Conservation (phyloP, 176 grass and related monocot genomes). For the Rhynchospora tenuis region DNA sequence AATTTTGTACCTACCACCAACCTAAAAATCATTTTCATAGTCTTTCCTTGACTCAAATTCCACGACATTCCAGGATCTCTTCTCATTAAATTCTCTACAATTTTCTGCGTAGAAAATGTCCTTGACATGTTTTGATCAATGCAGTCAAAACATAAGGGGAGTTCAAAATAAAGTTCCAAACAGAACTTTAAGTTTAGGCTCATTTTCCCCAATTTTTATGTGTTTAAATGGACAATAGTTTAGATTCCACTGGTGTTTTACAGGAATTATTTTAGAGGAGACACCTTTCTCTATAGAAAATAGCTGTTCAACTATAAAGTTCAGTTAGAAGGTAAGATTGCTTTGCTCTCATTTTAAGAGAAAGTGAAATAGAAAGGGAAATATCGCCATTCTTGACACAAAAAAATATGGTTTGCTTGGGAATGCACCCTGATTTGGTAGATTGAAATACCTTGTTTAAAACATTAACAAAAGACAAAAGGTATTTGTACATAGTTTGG, state of each 20-base stretch:
- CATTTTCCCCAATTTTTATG: not conserved
- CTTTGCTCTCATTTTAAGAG: constrained; percentile 28
- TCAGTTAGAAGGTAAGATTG: constrained; percentile 11
- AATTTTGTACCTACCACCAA: not conserved
- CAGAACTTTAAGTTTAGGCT: not conserved
- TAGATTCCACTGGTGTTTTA: not conserved
- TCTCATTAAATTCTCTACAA: not conserved
- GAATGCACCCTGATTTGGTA: not conserved
- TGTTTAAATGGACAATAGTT: not conserved
- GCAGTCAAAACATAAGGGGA: not conserved
- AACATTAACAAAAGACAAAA: not conserved
- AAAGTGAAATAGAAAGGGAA: constrained; percentile 27
- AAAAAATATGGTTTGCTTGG: constrained; percentile 15
- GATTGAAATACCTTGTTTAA: not conserved
- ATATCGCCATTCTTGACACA: not conserved
- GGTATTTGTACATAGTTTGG: not conserved
- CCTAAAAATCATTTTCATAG: not conserved
- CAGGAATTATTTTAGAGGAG: not conserved
- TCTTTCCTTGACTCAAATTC: constrained; percentile 16
- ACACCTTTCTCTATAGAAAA: not conserved
- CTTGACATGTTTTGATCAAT: not conserved
- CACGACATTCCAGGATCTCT: not conserved
- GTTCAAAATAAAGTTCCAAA: not conserved
- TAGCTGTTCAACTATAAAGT: constrained; percentile 12
- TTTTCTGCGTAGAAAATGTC: not conserved